Percentiles rank a stretch among this genome's conserved stretches.
Evolutionary conservation across 2,329 filamentous ascomycete genomes (phyloP).

Genomic region (Fusarium tupiense): DNA sequence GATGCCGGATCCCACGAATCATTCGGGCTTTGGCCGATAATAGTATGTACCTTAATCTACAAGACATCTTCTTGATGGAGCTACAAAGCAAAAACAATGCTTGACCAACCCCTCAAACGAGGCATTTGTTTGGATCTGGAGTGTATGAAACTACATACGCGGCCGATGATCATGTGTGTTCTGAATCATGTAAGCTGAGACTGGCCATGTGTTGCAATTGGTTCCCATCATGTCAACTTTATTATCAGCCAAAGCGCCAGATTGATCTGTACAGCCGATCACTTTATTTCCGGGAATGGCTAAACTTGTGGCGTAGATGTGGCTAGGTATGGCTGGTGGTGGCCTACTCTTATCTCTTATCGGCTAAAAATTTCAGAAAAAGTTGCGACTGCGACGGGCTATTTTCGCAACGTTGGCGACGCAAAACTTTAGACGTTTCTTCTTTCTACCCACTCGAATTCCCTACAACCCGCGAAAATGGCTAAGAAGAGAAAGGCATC

Average conservation of each 20-base stretch:
- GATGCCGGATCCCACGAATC: background rate
- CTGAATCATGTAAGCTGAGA: constrained; percentile 7
- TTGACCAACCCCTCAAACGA: background rate
- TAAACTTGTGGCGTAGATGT: background rate
- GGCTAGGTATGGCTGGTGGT: constrained; percentile 2
- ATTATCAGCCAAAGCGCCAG: background rate
- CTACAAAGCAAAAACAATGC: background rate
- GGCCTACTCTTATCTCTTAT: constrained; percentile 29
- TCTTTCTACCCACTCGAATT: background rate
- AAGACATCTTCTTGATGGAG: background rate
- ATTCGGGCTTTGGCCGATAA: constrained; percentile 3
- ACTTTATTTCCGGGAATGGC: background rate
- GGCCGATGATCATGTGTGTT: constrained; percentile 18
- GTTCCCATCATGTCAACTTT: background rate
- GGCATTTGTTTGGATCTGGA: background rate
- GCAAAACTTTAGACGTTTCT: background rate
- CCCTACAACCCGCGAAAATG: constrained; percentile 54
- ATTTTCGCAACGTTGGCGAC: constrained; percentile 2
- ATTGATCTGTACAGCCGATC: background rate
- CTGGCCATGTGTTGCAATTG: constrained; percentile 4
- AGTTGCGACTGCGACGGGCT: constrained; percentile 26
- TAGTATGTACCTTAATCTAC: background rate
- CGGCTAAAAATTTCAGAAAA: constrained; percentile 34
- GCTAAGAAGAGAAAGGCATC: constrained; percentile 77
- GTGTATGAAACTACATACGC: constrained; percentile 9